Evolutionary conservation across 2,329 filamentous ascomycete genomes (phyloP).

Genomic region (Monilinia polystroma): DNA sequence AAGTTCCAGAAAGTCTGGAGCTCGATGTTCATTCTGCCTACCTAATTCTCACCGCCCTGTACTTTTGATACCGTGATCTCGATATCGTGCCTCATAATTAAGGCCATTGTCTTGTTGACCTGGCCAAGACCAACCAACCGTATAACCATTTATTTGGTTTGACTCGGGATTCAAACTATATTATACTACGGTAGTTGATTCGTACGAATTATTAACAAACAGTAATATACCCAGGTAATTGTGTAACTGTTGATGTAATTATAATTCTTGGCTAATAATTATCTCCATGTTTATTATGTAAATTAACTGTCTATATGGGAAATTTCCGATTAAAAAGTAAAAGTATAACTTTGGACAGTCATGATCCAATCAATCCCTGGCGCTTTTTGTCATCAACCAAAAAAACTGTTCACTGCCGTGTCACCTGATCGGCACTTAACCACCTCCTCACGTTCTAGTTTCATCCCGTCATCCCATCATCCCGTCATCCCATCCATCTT

Average conservation of each 20-base stretch:
- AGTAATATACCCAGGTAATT: too few relatives aligned
- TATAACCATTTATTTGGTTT: too few relatives aligned
- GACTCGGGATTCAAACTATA: too few relatives aligned
- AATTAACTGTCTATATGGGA: too few relatives aligned
- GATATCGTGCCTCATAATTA: background rate
- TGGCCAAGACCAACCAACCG: too few relatives aligned
- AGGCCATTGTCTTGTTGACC: background rate
- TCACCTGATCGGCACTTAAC: background rate
- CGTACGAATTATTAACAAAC: too few relatives aligned
- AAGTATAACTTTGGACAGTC: too few relatives aligned
- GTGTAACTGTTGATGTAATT: too few relatives aligned
- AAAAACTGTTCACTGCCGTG: background rate
- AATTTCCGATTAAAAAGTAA: too few relatives aligned
- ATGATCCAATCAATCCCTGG: background rate
- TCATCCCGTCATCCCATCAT: background rate
- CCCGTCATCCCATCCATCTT: background rate
- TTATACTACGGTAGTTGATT: too few relatives aligned
- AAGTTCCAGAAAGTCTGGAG: background rate
- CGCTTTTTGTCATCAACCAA: background rate
- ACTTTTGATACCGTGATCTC: background rate
- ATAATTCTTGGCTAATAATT: background rate
- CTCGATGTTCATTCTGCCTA: conserved; percentile 5
- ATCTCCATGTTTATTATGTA: too few relatives aligned
- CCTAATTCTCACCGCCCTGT: conserved; percentile 3
- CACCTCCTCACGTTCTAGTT: background rate